These are phyloP conservation scores for Rosa persica DNA, from an alignment of 306 rosid genomes.

Conservation along the genomic window DNA sequence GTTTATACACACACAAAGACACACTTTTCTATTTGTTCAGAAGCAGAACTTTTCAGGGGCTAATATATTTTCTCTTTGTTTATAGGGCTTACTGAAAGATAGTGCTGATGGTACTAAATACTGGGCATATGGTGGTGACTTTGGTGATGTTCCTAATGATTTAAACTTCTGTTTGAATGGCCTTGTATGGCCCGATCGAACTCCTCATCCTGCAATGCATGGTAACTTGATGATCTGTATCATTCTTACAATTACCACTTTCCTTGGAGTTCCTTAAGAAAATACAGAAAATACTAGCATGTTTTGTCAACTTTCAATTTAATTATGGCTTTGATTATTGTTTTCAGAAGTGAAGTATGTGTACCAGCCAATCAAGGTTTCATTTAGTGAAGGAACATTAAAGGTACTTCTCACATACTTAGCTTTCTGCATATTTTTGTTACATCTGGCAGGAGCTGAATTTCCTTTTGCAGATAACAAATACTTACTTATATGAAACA, in stretches of 20 bases:
- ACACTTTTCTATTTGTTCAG: not conserved
- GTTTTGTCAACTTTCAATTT: not conserved
- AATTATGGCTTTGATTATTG: conserved; percentile 25
- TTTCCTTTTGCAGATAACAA: conserved; percentile 57
- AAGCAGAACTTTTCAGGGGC: not conserved
- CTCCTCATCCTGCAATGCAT: conserved; percentile 88
- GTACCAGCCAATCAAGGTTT: conserved; percentile 87
- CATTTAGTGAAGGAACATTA: conserved; percentile 46
- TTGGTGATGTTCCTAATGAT: conserved; percentile 90
- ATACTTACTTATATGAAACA: conserved; percentile 68
- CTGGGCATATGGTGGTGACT: conserved; percentile 99
- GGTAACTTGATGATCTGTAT: conserved; percentile 43
- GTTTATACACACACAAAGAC: not conserved
- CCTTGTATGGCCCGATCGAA: conserved; percentile 79
- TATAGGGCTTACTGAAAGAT: conserved; percentile 66
- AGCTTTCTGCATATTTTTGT: conserved; percentile 7
- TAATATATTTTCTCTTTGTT: conserved; percentile 13
- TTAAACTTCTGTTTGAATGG: conserved; percentile 86
- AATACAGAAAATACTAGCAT: not conserved
- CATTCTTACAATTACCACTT: conserved; percentile 2
- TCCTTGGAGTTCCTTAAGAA: not conserved
- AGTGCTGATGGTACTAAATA: conserved; percentile 52
- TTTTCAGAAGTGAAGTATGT: conserved; percentile 82
- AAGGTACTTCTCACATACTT: conserved; percentile 45
- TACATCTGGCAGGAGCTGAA: conserved; percentile 15